Conservation (phyloP, 129 eudicot species). For the Erigeron canadensis region DNA sequence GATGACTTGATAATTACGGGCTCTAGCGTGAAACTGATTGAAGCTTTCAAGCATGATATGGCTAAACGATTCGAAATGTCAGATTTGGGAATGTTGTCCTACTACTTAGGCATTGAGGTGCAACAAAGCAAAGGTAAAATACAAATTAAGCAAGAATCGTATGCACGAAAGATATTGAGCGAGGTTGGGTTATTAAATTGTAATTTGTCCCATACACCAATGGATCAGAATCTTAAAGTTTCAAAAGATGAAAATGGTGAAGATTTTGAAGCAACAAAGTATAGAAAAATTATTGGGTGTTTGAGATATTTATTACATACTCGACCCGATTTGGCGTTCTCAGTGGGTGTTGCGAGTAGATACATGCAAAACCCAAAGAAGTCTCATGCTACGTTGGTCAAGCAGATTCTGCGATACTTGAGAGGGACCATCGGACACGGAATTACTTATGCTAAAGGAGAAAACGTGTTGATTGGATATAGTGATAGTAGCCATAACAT, state of each 20-base stretch:
- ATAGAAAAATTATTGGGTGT: background rate
- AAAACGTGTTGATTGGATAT: background rate
- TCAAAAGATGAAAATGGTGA: constrained; percentile 9
- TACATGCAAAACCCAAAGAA: constrained; percentile 21
- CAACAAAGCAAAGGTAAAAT: background rate
- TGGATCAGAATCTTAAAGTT: constrained; percentile 12
- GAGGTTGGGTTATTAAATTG: constrained; percentile 2
- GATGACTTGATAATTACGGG: constrained; percentile 8
- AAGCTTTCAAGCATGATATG: constrained; percentile 9
- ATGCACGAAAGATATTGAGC: background rate
- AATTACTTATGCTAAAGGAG: background rate
- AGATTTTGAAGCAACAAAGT: background rate
- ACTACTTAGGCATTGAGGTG: constrained; percentile 19
- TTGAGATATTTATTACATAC: too few relatives aligned
- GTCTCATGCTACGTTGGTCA: constrained; percentile 2
- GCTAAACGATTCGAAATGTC: background rate
- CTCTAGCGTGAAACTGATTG: background rate
- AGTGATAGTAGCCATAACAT: constrained; percentile 16
- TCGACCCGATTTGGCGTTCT: background rate
- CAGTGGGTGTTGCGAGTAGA: constrained; percentile 8
- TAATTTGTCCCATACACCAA: background rate
- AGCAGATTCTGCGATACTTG: constrained; percentile 19
- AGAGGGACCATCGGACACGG: constrained; percentile 17
- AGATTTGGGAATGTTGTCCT: constrained; percentile 3
- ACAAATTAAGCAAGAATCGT: constrained; percentile 10